phyloP scores from a whole-genome alignment of 106 monocot species.

The Platanthera guangdongensis region DNA sequence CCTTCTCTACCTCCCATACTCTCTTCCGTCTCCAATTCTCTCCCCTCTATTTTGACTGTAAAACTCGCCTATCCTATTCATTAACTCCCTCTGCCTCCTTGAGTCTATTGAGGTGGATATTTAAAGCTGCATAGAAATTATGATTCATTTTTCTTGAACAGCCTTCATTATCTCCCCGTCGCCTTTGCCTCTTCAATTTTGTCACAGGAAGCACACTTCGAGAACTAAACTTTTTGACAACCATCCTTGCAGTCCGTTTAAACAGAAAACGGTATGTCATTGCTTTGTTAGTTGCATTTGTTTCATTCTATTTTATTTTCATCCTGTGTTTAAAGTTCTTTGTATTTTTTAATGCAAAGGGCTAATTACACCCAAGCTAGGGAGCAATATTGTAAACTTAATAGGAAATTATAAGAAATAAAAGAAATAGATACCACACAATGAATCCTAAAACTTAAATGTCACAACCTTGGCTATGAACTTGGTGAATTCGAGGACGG shows the following conservation, averaged over 20 bases:
- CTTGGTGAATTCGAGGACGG: no score
- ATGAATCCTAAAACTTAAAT: no score
- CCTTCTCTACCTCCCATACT: neutral
- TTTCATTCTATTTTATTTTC: neutral
- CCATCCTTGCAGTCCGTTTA: slow-evolving; percentile 77
- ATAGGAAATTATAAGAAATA: no score
- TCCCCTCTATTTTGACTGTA: slow-evolving; percentile 4
- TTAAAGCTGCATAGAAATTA: neutral
- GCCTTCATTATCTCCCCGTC: slow-evolving; percentile 85
- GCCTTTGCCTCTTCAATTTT: slow-evolving; percentile 71
- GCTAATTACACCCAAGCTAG: neutral
- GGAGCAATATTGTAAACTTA: no score
- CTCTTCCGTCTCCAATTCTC: neutral
- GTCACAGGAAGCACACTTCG: slow-evolving; percentile 42
- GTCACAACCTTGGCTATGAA: no score
- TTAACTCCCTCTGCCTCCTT: neutral
- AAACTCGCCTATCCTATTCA: neutral
- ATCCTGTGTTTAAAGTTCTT: neutral
- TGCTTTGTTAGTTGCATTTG: neutral
- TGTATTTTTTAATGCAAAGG: neutral
- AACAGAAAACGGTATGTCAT: slow-evolving; percentile 65
- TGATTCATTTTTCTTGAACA: slow-evolving; percentile 19
- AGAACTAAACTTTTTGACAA: slow-evolving; percentile 87
- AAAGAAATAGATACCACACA: no score
- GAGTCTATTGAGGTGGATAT: neutral